Evolutionary conservation across 2,329 filamentous ascomycete species (phyloP), one percentile per base, ranked within the genome.

Genomic region (Emmonsia crescens): DNA sequence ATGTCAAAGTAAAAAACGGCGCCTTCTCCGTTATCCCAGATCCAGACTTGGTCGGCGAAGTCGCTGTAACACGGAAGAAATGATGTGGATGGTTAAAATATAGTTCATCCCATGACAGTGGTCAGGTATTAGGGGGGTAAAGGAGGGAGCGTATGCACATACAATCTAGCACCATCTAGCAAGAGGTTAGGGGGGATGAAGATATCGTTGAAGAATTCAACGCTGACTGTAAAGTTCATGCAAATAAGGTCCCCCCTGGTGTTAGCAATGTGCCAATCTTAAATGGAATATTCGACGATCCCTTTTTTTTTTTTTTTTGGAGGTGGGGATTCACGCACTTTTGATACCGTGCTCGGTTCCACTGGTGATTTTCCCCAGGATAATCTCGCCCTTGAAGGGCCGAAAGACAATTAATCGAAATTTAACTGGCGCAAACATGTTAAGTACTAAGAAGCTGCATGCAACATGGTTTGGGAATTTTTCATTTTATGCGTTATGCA

Each of bases 181-280:
- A 96, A 80, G 65, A 89, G 85, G 61, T 85, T 82, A 42, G 83
- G 85, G 0, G 83, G 90, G 65, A 97, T 85, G 63, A 90, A 87
- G 38, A 99, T 91, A 65, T 97, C 92, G 68, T 93, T 89, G 68
- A 96, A 99, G 74, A 99, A 99, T 65, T 96, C 90, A 3, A 92
- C 87, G 57, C 86, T 85, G 63, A 97, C 85, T 88, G 64, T 29
- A 27, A 9, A 42, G 19, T 27, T 24, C 10, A 27, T 14, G 19
- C 9, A n/a, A 8, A 6, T 24, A 4, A 31, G 5, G 48, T 27
- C 6, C 9, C 36, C 14, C 24, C 5, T n/a, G 5, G 5, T 4
- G 31, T 71, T 61, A 71, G 63, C 52, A 57, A 33, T 14, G 19
- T 54, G 2, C 5, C 51, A 31, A 54, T 54, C 3, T 54, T 8